Percentiles rank a stretch among this genome's conserved stretches.
These are phyloP conservation scores for Madurella mycetomatis DNA, from an alignment of 2,329 filamentous ascomycete genomes.

Conservation along the genomic window DNA sequence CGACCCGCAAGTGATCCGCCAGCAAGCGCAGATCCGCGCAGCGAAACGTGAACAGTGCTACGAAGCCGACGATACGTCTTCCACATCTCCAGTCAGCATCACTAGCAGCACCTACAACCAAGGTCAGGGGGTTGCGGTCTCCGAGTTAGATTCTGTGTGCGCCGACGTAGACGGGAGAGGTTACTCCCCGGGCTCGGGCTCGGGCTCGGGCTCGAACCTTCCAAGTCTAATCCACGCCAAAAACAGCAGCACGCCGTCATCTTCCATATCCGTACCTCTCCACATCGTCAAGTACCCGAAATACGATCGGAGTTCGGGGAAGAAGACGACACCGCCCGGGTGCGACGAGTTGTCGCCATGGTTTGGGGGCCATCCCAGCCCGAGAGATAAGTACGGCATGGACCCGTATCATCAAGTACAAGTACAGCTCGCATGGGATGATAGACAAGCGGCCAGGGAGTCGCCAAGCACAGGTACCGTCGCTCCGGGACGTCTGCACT, in stretches of 20 bases:
- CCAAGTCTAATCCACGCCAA: background rate
- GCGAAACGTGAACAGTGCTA: background rate
- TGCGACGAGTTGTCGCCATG: background rate
- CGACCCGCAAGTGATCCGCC: slow-evolving; percentile 11
- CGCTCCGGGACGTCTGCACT: no score
- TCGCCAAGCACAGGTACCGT: no score
- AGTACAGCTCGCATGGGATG: background rate
- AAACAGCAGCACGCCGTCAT: slow-evolving; percentile 1
- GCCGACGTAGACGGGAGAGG: background rate
- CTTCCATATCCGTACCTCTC: slow-evolving; percentile 1
- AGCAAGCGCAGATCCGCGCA: background rate
- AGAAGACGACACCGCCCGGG: background rate
- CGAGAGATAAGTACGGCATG: background rate
- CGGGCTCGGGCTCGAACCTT: slow-evolving; percentile 1
- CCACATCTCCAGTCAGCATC: slow-evolving; percentile 18
- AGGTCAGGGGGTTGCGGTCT: slow-evolving; percentile 16
- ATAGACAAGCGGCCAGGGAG: background rate
- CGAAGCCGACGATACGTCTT: slow-evolving; percentile 4
- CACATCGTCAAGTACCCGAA: slow-evolving; percentile 1
- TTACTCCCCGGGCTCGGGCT: slow-evolving; percentile 3
- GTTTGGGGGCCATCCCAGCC: background rate
- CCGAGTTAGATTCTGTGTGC: slow-evolving; percentile 17
- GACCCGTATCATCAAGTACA: slow-evolving; percentile 7
- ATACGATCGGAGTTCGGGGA: background rate
- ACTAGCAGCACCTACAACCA: slow-evolving; percentile 19